phyloP scores from a whole-genome alignment of 148 eudicot genomes.

The Chenopodium quinoa region DNA sequence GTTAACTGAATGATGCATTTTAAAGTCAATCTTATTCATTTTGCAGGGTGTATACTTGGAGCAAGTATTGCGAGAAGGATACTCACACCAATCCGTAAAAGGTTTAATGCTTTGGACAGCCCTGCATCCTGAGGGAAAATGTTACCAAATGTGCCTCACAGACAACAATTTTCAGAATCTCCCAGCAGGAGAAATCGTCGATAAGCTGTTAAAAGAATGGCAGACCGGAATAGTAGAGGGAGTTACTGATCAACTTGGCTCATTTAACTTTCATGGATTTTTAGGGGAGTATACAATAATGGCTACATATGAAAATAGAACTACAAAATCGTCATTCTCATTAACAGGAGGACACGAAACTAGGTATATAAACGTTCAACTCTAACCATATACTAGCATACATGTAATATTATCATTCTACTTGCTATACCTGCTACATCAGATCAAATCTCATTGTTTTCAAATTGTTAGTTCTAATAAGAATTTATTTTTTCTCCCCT shows the following conservation, averaged over 20 bases:
- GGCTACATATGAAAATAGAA: slow-evolving; percentile 42
- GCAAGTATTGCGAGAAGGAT: slow-evolving; percentile 71
- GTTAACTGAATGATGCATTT: neutral
- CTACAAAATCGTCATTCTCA: slow-evolving; percentile 46
- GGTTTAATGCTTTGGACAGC: slow-evolving; percentile 89
- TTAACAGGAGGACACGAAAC: slow-evolving; percentile 62
- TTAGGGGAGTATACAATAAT: slow-evolving; percentile 62
- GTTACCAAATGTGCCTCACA: slow-evolving; percentile 90
- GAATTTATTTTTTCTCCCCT: neutral
- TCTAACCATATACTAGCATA: slow-evolving; percentile 22
- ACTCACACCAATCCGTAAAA: slow-evolving; percentile 61
- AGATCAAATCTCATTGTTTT: neutral
- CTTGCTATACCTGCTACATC: neutral
- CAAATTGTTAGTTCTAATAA: neutral
- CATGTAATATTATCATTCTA: neutral
- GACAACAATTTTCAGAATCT: slow-evolving; percentile 58
- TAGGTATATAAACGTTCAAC: slow-evolving; percentile 56
- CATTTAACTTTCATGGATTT: slow-evolving; percentile 64
- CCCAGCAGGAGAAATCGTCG: slow-evolving; percentile 76
- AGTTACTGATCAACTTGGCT: slow-evolving; percentile 55
- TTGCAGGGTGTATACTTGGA: slow-evolving; percentile 65
- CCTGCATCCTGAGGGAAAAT: slow-evolving; percentile 45
- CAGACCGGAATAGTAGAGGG: slow-evolving; percentile 47
- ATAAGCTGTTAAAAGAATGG: slow-evolving; percentile 71
- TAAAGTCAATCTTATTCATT: neutral